Evolutionary conservation across 495 filamentous ascomycete species (phyloP), one percentile per base, ranked within the genome.

Genomic region (Daldinia loculata): DNA sequence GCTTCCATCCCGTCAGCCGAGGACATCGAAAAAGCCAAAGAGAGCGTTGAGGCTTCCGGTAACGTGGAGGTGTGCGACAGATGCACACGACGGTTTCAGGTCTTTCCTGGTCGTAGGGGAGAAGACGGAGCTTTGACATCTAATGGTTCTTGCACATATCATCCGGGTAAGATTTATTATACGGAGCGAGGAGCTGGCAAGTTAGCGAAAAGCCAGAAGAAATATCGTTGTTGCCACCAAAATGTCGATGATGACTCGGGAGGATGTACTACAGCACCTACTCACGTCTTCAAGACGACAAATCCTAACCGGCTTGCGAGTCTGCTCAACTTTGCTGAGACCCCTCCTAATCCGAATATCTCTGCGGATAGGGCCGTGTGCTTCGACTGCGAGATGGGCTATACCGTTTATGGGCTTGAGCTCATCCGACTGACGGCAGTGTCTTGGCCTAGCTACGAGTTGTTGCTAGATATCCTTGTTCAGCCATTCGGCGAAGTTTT

Each of bases 301-400:
- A 89, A 93, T 52, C 77, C 85, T 1, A 93, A 93, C 65, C 84
- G 93, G 14, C 83, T 99, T 43, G 92, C 93, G 1, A 81, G 89
- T 0, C 79, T 94, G 7, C 84, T 94, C 66, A 93, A 92, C 38
- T 99, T 97, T 75, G 84, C 87, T 58, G 76, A 86, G 66, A 98
- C 96, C 2, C 93, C 94, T 0, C 65, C 76, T 15, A 90, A 92
- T 55, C 79, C 82, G 9, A 72, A 81, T 4, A 78, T 74, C 6
- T 78, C 78, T 9, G 72, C 70, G 24, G 77, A 83, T 41, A 74
- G 80, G 30, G 84, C 89, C 3, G 87, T 98, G 14, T 90, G 88
- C 72, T 90, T 99, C 70, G 95, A 99, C 77, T 97, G 96, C 75
- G 95, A 99, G 75, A 99, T 99, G 95, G 92, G 92, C 8, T 99